These are phyloP conservation scores for Diaporthe batatas DNA, from an alignment of 2,329 filamentous ascomycete species.

Conservation along the genomic window DNA sequence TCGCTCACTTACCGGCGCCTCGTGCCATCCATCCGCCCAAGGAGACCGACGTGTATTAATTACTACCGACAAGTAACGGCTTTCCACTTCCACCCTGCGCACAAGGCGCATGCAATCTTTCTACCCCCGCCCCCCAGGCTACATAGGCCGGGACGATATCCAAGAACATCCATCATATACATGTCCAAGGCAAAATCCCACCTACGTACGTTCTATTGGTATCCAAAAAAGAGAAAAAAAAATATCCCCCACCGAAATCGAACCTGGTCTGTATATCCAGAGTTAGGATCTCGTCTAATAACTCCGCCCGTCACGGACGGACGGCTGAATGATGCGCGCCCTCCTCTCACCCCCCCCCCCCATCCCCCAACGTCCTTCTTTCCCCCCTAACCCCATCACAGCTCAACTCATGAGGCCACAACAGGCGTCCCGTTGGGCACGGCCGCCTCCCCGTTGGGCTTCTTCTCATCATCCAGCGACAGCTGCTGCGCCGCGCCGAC, in stretches of 20 bases:
- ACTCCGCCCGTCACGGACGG: not conserved
- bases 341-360: too few relatives aligned
- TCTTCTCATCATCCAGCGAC: slow-evolving; percentile 41
- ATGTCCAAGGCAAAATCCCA: not conserved
- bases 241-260: not conserved
- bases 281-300: not conserved
- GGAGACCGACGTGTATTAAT: not conserved
- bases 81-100: not conserved
- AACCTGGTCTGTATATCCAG: slow-evolving; percentile 2
- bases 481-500: slow-evolving; percentile 43
- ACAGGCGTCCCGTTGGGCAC: slow-evolving; percentile 33
- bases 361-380: not conserved
- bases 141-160: too few relatives aligned
- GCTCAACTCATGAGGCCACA: slow-evolving; percentile 11
- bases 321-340: not conserved
- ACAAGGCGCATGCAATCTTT: not conserved
- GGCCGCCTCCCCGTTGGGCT: slow-evolving; percentile 37
- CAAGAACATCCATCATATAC: not conserved
- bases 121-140: not conserved
- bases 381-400: too few relatives aligned
- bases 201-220: slow-evolving; percentile 1
- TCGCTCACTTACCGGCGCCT: not conserved
- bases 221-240: not conserved
- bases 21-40: not conserved
- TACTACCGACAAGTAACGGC: not conserved